A percentile compares a stretch with the other conserved stretches of the same genome.
phyloP scores from a whole-genome alignment of 176 grass and related monocot genomes.

The Aegilops tauschii region DNA sequence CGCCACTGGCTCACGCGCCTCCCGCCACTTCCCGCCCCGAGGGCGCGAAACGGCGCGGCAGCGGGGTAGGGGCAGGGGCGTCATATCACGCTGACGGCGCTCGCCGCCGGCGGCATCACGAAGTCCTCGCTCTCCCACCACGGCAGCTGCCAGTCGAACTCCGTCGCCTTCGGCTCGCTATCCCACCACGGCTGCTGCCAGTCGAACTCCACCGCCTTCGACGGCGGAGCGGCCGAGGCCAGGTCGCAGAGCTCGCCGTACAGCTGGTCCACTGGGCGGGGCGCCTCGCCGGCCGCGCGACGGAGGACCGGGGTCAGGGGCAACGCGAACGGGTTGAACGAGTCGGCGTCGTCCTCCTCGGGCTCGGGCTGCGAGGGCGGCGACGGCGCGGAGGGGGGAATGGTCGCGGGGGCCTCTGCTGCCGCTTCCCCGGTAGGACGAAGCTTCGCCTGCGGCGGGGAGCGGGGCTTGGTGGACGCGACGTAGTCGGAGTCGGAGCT shows the following conservation, averaged over 20 bases:
- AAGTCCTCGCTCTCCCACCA: slow-evolving; percentile 48
- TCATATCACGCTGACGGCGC: slow-evolving; percentile 50
- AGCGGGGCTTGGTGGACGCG: not conserved
- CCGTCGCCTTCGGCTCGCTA: slow-evolving; percentile 1
- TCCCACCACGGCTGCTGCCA: slow-evolving; percentile 45
- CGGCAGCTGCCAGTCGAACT: slow-evolving; percentile 47
- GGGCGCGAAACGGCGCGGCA: slow-evolving; percentile 14
- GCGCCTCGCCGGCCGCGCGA: slow-evolving; percentile 3
- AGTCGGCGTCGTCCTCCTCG: not conserved
- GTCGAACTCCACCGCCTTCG: slow-evolving; percentile 39
- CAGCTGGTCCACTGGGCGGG: slow-evolving; percentile 32
- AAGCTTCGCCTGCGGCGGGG: not conserved
- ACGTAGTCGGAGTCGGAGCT: not conserved
- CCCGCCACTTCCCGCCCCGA: slow-evolving; percentile 12
- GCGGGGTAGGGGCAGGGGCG: not conserved
- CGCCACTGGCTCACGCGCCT: not conserved
- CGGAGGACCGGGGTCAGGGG: slow-evolving; percentile 37
- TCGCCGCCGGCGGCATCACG: slow-evolving; percentile 32
- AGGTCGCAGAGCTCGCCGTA: slow-evolving; percentile 36
- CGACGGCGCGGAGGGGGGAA: not conserved
- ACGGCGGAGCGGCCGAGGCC: not conserved
- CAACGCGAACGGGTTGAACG: slow-evolving; percentile 36
- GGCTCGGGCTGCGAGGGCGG: not conserved
- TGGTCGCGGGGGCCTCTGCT: not conserved
- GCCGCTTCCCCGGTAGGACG: not conserved